Base-by-base conservation (phyloP, 768 basidiomycete genomes). In the Coprinopsis cinerea region DNA sequence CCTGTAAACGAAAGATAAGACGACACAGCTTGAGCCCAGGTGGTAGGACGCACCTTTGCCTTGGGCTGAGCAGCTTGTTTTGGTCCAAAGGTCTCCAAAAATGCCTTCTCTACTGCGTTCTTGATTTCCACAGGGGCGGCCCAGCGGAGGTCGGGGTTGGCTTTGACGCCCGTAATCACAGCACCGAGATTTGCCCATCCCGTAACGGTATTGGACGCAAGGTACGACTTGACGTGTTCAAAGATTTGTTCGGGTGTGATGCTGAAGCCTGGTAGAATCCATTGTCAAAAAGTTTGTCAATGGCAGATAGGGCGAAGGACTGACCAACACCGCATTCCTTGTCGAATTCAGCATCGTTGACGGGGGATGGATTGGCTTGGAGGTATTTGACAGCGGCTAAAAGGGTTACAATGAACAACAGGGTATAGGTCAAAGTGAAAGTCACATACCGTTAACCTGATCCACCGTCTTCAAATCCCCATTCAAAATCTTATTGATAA, bases 91-190 rank as follows among this genome's bases (percentile, higher is more conserved):
- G 64, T 73, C 41, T 78, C 75, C 1, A 65, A 63, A 56, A 91
- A 91, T 2, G 75, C 76, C 24, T 73, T 72, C 62, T 95, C 92
- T 1, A 85, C 82, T 0, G 84, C 73, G 44, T 79, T 86, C 73
- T 96, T 95, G 35, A 93, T 72, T 35, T 93, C 91, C 4, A 94
- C 74, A 0, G 90, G 80, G 56, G 71, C 82, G 4, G 88, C 92
- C 91, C 92, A 95, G 45, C 86, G 81, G 30, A 93, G 65, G 28
- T 75, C 74, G 13, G 83, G 75, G 3, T 72, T 73, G 37, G 61
- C 69, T 66, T 84, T 89, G 34, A 89, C 70, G 0, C 73, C 77
- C 18, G 78, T 78, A 53, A 90, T 79, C 11, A 74, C 76, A 22
- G 79, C 67, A 30, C 88, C 85, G 35, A 97, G 76, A 56, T 73